Evolutionary conservation across 106 monocot genomes (phyloP), one percentile per base, ranked within the genome.

Genomic region (Dactylorhiza incarnata): DNA sequence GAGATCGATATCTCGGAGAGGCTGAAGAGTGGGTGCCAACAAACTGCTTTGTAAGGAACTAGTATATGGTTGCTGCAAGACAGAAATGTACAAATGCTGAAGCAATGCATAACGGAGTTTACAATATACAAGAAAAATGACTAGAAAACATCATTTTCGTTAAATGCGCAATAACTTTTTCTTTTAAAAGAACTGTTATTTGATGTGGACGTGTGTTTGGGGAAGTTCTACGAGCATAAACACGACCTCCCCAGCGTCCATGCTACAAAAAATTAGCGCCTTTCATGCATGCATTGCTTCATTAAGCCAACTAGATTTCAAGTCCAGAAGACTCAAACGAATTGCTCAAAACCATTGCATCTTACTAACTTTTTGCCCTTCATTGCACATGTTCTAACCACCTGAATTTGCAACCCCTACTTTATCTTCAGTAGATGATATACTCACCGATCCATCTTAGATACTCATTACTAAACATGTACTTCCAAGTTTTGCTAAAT

Each of bases 31-130:
- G 65, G 86, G 82, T 74, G 86, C 71, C 73, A 93, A 77, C 43
- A 89, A 67, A 75, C 83, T 92, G 68, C 81, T 82, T 48, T 77
- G 92, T 51, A 93, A 75, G 61, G 92, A 85, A 80, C 80, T 85
- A 15, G 72, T 62, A 74, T 90, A 90, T 75, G 85, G 85, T 75
- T 90, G 95, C 95, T 95, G 88, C 79, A 87, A 67, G 29, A 37
- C 37, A 37, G 37, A 79, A 69, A 69, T 69, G 26, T 45, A 20
- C 14, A 15, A 61, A 12, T 61, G 59, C 59, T 11, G 19, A 61
- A 11, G 15, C 52, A 52, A 52, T 9, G 66, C 26, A 22, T 25
- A 66, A 2, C 1, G 12, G 26, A 37, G 5, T 66, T 13, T 58
- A 58, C 7, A 19, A 11, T 20, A 58, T 6, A 58, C n/a, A 58